Percentiles rank a stretch among this genome's conserved stretches.
phyloP scores from a whole-genome alignment of 352 stramenopile species.

The Hyaloperonospora brassicae region DNA sequence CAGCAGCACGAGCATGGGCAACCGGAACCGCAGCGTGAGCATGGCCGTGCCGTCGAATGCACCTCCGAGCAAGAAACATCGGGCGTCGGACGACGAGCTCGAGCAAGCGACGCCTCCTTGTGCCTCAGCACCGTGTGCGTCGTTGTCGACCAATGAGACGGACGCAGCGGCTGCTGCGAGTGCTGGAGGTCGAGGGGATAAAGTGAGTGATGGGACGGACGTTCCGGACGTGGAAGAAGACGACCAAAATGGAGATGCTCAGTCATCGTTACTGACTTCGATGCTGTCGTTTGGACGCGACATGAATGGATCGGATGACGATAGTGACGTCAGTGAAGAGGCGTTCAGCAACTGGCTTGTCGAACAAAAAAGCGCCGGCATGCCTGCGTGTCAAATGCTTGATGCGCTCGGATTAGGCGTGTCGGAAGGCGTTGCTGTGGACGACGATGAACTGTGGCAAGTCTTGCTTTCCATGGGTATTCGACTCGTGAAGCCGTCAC shows the following conservation, averaged over 20 bases:
- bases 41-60: constrained; percentile 51
- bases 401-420: constrained; percentile 70
- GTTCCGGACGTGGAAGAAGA: constrained; percentile 19
- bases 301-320: constrained; percentile 23
- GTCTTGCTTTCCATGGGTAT: constrained; percentile 82
- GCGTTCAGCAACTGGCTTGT: constrained; percentile 76
- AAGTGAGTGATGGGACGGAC: constrained; percentile 21
- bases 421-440: constrained; percentile 64
- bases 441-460: constrained; percentile 80
- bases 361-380: constrained; percentile 62
- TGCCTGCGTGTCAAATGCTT: constrained; percentile 59
- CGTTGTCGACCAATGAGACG: constrained; percentile 2
- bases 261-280: constrained; percentile 1
- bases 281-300: constrained; percentile 19
- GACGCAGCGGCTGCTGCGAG: constrained; percentile 2
- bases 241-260: constrained; percentile 10
- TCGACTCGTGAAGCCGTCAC: constrained; percentile 59
- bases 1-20: constrained; percentile 17
- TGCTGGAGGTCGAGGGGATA: constrained; percentile 17
- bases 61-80: constrained; percentile 73
- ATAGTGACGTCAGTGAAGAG: constrained; percentile 54
- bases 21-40: constrained; percentile 57
- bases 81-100: constrained; percentile 65
- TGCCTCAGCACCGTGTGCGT: constrained; percentile 6
- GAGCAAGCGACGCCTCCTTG: constrained; percentile 30